These are phyloP conservation scores for Ascochyta lentis DNA, from an alignment of 2,329 filamentous ascomycete genomes.

Conservation along the genomic window DNA sequence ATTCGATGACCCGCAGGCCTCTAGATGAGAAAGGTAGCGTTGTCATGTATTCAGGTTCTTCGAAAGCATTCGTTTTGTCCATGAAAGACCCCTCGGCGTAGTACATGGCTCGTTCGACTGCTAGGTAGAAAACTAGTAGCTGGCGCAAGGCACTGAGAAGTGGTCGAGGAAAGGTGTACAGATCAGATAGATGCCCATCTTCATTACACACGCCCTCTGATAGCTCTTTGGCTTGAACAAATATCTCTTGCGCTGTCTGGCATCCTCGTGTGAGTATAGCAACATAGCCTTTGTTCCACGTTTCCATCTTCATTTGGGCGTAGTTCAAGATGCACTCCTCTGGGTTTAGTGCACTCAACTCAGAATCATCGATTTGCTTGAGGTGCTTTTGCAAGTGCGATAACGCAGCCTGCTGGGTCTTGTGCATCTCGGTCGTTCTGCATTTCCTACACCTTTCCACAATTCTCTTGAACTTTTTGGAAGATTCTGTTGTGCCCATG, in stretches of 20 bases:
- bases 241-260: slow-evolving; percentile 17
- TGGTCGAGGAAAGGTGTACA: slow-evolving; percentile 34
- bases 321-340: slow-evolving; percentile 33
- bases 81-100: slow-evolving; percentile 12
- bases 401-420: slow-evolving; percentile 24
- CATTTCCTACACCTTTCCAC: slow-evolving; percentile 31
- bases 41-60: background rate
- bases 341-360: background rate
- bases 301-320: slow-evolving; percentile 30
- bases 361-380: background rate
- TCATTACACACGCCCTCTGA: slow-evolving; percentile 36
- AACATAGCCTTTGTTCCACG: slow-evolving; percentile 21
- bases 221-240: slow-evolving; percentile 28
- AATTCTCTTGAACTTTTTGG: slow-evolving; percentile 11
- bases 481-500: background rate
- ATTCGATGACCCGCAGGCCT: slow-evolving; percentile 26
- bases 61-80: background rate
- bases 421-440: slow-evolving; percentile 13
- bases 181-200: slow-evolving; percentile 31
- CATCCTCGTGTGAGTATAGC: slow-evolving; percentile 25
- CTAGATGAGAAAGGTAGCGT: slow-evolving; percentile 15
- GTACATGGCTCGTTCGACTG: slow-evolving; percentile 35
- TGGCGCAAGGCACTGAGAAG: slow-evolving; percentile 32
- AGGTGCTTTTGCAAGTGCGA: slow-evolving; percentile 33
- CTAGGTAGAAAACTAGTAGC: slow-evolving; percentile 35